These are phyloP conservation scores for Alternaria atra DNA, from an alignment of 2,329 filamentous ascomycete genomes.

Conservation along the genomic window DNA sequence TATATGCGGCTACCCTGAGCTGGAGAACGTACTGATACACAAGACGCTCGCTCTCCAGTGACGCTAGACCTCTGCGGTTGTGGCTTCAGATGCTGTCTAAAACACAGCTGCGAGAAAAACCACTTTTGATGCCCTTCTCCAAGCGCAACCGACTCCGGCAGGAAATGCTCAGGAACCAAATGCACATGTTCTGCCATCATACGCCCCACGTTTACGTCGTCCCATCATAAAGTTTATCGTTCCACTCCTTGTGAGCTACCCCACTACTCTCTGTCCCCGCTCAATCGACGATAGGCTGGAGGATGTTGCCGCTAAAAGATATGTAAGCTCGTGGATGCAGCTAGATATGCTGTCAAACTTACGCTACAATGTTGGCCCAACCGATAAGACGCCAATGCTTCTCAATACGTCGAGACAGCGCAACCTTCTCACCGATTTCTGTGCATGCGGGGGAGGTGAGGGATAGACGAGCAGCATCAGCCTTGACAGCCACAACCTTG, in stretches of 20 bases:
- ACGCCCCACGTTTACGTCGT: slow-evolving; percentile 23
- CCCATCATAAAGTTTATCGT: slow-evolving; percentile 25
- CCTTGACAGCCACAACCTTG: slow-evolving; percentile 96
- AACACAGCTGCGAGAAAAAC: slow-evolving; percentile 24
- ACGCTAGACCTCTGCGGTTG: slow-evolving; percentile 22
- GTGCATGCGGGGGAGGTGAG: slow-evolving; percentile 95
- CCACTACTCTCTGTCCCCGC: slow-evolving; percentile 6
- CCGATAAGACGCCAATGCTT: slow-evolving; percentile 82
- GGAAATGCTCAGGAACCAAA: slow-evolving; percentile 44
- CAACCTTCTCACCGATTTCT: slow-evolving; percentile 97
- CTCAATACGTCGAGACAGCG: slow-evolving; percentile 93
- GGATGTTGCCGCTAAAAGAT: slow-evolving; percentile 47
- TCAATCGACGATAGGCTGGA: slow-evolving; percentile 48
- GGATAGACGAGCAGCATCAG: slow-evolving; percentile 94
- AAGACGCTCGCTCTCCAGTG: slow-evolving; percentile 21
- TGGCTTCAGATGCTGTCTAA: slow-evolving; percentile 26
- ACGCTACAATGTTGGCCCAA: slow-evolving; percentile 56
- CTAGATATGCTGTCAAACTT: slow-evolving; percentile 33
- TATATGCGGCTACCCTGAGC: slow-evolving; percentile 33
- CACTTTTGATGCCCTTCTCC: slow-evolving; percentile 38
- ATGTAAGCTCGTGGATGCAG: slow-evolving; percentile 25
- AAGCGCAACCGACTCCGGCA: slow-evolving; percentile 40
- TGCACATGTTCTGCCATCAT: slow-evolving; percentile 34
- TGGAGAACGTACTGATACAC: slow-evolving; percentile 26
- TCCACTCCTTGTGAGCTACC: slow-evolving; percentile 13